Conservation (phyloP, 2,329 filamentous ascomycete species). For the Exophiala oligosperma region DNA sequence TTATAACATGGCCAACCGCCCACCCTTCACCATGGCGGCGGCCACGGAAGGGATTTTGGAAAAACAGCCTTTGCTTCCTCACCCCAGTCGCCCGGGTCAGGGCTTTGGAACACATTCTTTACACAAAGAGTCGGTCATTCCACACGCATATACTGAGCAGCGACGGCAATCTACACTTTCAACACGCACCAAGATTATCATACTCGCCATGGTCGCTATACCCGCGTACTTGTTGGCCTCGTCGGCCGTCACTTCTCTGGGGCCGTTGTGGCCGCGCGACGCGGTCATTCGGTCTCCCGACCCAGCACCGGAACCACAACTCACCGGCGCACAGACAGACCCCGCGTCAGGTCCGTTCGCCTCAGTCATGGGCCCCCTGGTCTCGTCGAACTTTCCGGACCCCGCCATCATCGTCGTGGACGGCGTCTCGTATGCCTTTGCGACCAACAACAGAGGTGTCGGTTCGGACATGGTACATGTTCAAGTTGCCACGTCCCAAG, state of each 20-base stretch:
- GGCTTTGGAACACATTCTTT: slow-evolving; percentile 7
- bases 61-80: slow-evolving; percentile 18
- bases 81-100: slow-evolving; percentile 12
- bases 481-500: slow-evolving; percentile 54
- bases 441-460: slow-evolving; percentile 50
- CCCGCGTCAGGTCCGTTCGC: slow-evolving; percentile 15
- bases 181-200: slow-evolving; percentile 14
- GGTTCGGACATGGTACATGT: slow-evolving; percentile 38
- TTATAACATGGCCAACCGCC: slow-evolving; percentile 8
- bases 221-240: slow-evolving; percentile 24
- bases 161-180: slow-evolving; percentile 4
- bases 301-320: slow-evolving; percentile 6
- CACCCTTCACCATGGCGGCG: slow-evolving; percentile 12
- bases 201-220: slow-evolving; percentile 26
- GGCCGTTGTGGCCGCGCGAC: slow-evolving; percentile 15
- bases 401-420: slow-evolving; percentile 51
- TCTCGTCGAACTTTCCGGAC: slow-evolving; percentile 43
- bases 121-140: slow-evolving; percentile 5
- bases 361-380: slow-evolving; percentile 30
- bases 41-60: slow-evolving; percentile 4
- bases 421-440: slow-evolving; percentile 60
- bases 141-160: neutral
- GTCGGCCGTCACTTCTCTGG: slow-evolving; percentile 14
- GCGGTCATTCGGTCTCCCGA: slow-evolving; percentile 18
- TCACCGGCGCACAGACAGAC: neutral